Conservation (phyloP, 2,329 filamentous ascomycete genomes). For the Arachnopeziza araneosa region DNA sequence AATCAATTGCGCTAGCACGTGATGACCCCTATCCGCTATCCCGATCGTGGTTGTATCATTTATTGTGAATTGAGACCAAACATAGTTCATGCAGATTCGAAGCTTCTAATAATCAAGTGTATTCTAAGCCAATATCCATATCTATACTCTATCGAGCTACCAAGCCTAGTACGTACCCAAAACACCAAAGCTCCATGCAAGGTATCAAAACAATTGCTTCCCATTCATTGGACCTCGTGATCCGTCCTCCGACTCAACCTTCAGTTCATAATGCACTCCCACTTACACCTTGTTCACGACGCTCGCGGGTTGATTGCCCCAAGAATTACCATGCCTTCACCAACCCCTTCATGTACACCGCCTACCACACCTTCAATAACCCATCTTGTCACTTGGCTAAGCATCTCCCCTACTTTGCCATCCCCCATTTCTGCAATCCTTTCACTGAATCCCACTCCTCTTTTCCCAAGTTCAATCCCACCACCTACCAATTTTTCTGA, state of each 20-base stretch:
- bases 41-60: too few relatives aligned
- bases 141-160: background rate
- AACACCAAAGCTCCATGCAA: background rate
- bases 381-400: conserved; percentile 54
- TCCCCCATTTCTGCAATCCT: conserved; percentile 55
- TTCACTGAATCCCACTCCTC: conserved; percentile 45
- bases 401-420: conserved; percentile 54
- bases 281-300: background rate
- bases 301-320: conserved; percentile 22
- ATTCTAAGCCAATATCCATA: too few relatives aligned
- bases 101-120: too few relatives aligned
- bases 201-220: background rate
- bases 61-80: too few relatives aligned
- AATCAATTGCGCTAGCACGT: conserved; percentile 7
- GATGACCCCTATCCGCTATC: background rate
- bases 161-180: background rate
- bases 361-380: conserved; percentile 58
- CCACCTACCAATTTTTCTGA: conserved; percentile 50
- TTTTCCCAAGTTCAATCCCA: conserved; percentile 47
- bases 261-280: background rate
- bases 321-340: conserved; percentile 45
- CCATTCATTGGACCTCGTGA: too few relatives aligned
- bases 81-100: too few relatives aligned
- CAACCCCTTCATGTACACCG: conserved; percentile 60
- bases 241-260: background rate